These are phyloP conservation scores for Nannochloris sp. DNA, from an alignment of 139 green algal genomes.

Conservation along the genomic window DNA sequence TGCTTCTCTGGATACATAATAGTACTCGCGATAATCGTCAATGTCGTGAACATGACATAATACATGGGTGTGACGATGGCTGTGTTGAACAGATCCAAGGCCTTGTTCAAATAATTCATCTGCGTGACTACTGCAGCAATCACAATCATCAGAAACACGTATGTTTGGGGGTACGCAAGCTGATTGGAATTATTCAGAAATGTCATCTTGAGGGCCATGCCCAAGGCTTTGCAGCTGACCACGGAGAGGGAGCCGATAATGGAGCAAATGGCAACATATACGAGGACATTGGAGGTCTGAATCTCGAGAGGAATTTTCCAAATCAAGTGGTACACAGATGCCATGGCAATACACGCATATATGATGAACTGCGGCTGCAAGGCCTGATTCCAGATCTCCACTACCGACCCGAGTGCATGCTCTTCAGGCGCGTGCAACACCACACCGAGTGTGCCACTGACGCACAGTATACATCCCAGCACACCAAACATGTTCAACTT, in stretches of 20 bases:
- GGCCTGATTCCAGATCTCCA: conserved; percentile 75
- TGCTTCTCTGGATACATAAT: conserved; percentile 75
- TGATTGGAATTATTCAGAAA: conserved; percentile 83
- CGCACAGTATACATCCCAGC: conserved; percentile 86
- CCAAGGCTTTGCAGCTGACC: conserved; percentile 93
- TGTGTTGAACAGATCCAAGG: conserved; percentile 96
- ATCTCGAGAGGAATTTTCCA: conserved; percentile 46
- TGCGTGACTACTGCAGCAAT: conserved; percentile 82
- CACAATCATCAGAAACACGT: conserved; percentile 69
- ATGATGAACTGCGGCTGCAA: conserved; percentile 84
- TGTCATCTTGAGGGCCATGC: conserved; percentile 93
- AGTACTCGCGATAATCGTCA: conserved; percentile 74
- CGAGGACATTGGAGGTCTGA: conserved; percentile 71
- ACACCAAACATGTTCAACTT: conserved; percentile 88
- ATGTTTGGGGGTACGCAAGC: conserved; percentile 58
- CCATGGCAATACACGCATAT: conserved; percentile 56
- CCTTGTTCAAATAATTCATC: conserved; percentile 97
- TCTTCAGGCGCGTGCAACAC: conserved; percentile 90
- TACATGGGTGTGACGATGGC: conserved; percentile 95
- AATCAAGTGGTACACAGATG: conserved; percentile 52
- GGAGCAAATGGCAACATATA: conserved; percentile 94
- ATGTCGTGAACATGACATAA: conserved; percentile 96
- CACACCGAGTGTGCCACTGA: conserved; percentile 78
- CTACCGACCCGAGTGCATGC: conserved; percentile 53
- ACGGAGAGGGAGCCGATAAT: conserved; percentile 86